A percentile compares a stretch with the other conserved stretches of the same genome.
Evolutionary conservation across 2,329 filamentous ascomycete genomes (phyloP).

Genomic region (Calcarisporium arbuscula): DNA sequence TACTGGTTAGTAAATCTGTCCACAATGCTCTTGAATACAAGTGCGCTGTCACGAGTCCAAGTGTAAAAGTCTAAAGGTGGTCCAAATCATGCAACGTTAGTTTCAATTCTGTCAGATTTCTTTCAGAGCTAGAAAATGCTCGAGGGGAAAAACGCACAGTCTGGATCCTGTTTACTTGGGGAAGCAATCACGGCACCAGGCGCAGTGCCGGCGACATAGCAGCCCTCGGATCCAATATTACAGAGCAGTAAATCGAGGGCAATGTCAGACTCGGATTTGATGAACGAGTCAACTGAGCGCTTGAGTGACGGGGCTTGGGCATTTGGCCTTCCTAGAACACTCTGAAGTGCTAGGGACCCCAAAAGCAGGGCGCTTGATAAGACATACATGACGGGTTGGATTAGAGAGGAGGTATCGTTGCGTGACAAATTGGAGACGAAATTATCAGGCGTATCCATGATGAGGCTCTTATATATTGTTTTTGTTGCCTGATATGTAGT

Average conservation of each 20-base stretch:
- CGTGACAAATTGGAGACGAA: constrained; percentile 18
- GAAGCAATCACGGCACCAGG: constrained; percentile 51
- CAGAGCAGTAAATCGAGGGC: constrained; percentile 47
- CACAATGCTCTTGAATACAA: constrained; percentile 62
- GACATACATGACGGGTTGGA: constrained; percentile 42
- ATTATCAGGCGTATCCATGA: constrained; percentile 19
- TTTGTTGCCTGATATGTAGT: constrained; percentile 1
- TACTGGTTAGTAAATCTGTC: constrained; percentile 58
- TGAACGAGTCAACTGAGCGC: constrained; percentile 45
- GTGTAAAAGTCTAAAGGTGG: constrained; percentile 63
- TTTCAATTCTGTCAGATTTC: neutral
- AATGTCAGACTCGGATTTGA: constrained; percentile 44
- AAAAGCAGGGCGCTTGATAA: constrained; percentile 44
- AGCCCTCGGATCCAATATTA: constrained; percentile 53
- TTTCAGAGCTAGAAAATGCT: constrained; percentile 7
- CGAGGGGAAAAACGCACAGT: constrained; percentile 39
- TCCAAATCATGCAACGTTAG: neutral
- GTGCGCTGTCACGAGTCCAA: constrained; percentile 69
- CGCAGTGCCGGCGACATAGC: constrained; percentile 38
- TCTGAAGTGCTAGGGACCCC: constrained; percentile 45
- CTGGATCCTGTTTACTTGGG: constrained; percentile 45
- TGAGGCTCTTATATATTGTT: constrained; percentile 17
- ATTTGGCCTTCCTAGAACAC: constrained; percentile 40
- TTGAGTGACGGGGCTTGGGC: constrained; percentile 29
- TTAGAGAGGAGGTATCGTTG: constrained; percentile 21